Evolutionary conservation across 495 filamentous ascomycete genomes (phyloP).

Genomic region (Bacidia rubella): DNA sequence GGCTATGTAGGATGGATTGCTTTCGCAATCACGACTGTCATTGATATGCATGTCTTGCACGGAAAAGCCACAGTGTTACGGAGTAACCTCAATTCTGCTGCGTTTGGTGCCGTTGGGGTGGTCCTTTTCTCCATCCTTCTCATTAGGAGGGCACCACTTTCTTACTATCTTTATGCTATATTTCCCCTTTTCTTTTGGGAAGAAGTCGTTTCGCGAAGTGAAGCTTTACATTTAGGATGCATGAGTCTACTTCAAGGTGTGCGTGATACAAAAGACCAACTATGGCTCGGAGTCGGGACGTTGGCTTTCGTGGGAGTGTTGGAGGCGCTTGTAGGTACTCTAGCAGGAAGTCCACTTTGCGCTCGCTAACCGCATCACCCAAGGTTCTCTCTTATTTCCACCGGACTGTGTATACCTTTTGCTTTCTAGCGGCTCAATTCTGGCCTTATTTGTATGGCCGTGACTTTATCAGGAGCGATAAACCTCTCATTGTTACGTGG

Average conservation of each 20-base stretch:
- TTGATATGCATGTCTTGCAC: constrained; percentile 80
- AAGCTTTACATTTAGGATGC: constrained; percentile 52
- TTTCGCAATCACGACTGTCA: constrained; percentile 81
- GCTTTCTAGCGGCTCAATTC: constrained; percentile 59
- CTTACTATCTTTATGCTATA: constrained; percentile 84
- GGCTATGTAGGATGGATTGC: constrained; percentile 96
- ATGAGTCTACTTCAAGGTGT: constrained; percentile 57
- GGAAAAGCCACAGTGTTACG: constrained; percentile 54
- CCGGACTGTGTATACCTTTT: constrained; percentile 71
- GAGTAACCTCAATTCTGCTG: constrained; percentile 40
- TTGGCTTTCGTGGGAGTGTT: constrained; percentile 58
- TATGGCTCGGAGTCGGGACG: constrained; percentile 45
- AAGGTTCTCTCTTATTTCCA: constrained; percentile 78
- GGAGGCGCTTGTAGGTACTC: constrained; percentile 62
- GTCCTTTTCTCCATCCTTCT: constrained; percentile 65
- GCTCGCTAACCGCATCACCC: background rate
- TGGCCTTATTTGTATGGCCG: constrained; percentile 70
- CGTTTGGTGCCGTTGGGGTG: constrained; percentile 65
- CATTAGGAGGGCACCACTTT: constrained; percentile 63
- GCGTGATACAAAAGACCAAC: constrained; percentile 37
- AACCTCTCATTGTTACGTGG: constrained; percentile 57
- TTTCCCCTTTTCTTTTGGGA: constrained; percentile 97
- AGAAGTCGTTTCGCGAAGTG: constrained; percentile 72
- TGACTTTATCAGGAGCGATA: constrained; percentile 54
- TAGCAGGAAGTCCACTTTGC: too few species aligned